Base-by-base conservation (phyloP, 75 land plant species). In the Selaginella moellendorffii region DNA sequence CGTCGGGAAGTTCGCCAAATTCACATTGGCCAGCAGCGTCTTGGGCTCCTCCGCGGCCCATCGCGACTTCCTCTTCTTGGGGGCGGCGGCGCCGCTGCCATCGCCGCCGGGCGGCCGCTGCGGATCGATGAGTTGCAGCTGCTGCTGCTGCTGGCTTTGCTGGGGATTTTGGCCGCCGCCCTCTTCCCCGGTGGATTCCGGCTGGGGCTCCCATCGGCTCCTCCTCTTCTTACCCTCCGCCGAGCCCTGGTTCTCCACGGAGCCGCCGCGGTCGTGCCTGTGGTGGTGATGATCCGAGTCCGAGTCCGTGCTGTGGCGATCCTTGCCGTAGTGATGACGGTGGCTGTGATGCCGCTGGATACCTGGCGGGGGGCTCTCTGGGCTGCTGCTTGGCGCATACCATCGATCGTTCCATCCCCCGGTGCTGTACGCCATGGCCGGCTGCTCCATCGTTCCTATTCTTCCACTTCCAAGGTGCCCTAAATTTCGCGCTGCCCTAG, bases 21-120 rank as follows among this genome's bases (percentile, higher is more conserved):
- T 21, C 29, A 65, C 54, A 36, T 78, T 77, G 17, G 82, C 80
- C 0, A 80, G 65, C 20, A 71, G 73, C n/a, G n/a, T n/a, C 17
- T 77, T 67, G 2, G 71, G 27, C 0, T 69, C 77, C 25, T 74
- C 77, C 29, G 10, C 51, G 31, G 19, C 30, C 80, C 83, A 81
- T 62, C 74, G 73, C 8, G 77, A 70, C 53, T 63, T 74, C 58
- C 65, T 68, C 52, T 56, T 75, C 29, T 68, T 56, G n/a, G n/a
- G n/a, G 23, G 24, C 65, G 24, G 56, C 27, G 2, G 66, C 22
- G 9, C 28, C 28, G 27, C 23, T 36, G 19, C 25, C 63, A 14
- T 19, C 53, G 24, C 52, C 72, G 1, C 58, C 69, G 1, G 1
- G 29, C 25, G 27, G n/a, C n/a, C n/a, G n/a, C n/a, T n/a, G n/a